These are phyloP conservation scores for Penicillium sp. DNA, from an alignment of 2,329 filamentous ascomycete genomes.

Conservation along the genomic window DNA sequence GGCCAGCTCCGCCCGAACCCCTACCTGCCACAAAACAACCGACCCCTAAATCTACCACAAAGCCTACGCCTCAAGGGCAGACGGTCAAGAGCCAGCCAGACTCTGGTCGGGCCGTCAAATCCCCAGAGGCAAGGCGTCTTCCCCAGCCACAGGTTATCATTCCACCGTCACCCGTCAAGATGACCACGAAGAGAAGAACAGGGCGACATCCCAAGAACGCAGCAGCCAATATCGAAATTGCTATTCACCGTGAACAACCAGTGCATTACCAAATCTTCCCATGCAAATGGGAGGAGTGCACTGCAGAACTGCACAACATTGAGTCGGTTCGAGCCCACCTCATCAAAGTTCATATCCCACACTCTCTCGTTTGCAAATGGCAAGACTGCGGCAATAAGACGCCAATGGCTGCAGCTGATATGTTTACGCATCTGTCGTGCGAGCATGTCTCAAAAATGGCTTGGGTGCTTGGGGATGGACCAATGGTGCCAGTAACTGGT, in stretches of 20 bases:
- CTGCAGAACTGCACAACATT: constrained; percentile 61
- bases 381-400: constrained; percentile 23
- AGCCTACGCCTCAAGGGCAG: not conserved
- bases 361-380: constrained; percentile 31
- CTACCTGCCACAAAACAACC: not conserved
- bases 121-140: not conserved
- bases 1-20: not conserved
- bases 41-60: not conserved
- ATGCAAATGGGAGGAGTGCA: constrained; percentile 60
- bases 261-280: constrained; percentile 48
- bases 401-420: constrained; percentile 35
- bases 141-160: constrained; percentile 16
- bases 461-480: constrained; percentile 62
- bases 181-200: constrained; percentile 13
- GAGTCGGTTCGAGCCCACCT: constrained; percentile 60
- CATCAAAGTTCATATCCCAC: constrained; percentile 53
- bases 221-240: constrained; percentile 20
- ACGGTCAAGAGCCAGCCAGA: not conserved
- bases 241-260: constrained; percentile 15
- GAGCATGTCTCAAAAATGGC: constrained; percentile 55
- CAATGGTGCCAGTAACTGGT: constrained; percentile 56
- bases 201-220: constrained; percentile 24
- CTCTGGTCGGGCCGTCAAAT: not conserved
- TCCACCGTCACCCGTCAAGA: constrained; percentile 10
- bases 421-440: constrained; percentile 54